Base-by-base conservation (phyloP, 2,329 filamentous ascomycete genomes). In the Fusarium guadeloupense region DNA sequence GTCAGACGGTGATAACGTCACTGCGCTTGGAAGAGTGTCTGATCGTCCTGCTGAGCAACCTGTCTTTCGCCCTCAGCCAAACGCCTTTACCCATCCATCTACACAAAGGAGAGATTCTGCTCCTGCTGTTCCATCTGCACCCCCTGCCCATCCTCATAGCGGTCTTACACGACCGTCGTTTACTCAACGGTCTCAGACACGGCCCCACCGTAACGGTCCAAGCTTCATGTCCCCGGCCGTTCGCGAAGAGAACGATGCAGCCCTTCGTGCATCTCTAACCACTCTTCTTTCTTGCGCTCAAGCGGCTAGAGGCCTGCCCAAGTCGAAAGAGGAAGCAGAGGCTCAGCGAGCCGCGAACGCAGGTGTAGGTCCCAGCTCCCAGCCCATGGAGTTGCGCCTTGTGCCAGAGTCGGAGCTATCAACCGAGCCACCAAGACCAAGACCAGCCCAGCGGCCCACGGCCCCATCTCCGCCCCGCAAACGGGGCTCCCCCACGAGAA, bases 201-300 rank as follows among this genome's bases (percentile, higher is more conserved):
- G 81, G 38, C 70, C 77, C 33, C 76, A 80, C 60, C 85, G 76
- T 37, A 75, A 72, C 37, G 71, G 80, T 46, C 76, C 83, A 61
- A 90, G 88, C 73, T 86, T 90, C 73, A 85, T 92, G 72, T 89
- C 89, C 0, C 89, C 91, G 2, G 85, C 86, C 4, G 87, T 91
- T 68, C 91, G 92, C 67, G 89, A 91, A 41, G 93, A 98, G 68
- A 93, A 98, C 69, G 95, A 99, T 69, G 95, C 93, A 25, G 95
- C 93, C 3, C 83, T 99, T 10, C 89, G 95, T 28, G 93, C 95
- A 17, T 97, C 92, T 42, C 83, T 99, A n/a, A 97, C 93, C 1
- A 98, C 95, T 0, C 83, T 99, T 12, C 85, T 99, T 12, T 97
- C 94, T n/a, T 96, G 92, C 70, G 94, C 93, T 0, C 93, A 93